A percentile compares a stretch with the other conserved stretches of the same genome.
phyloP scores from a whole-genome alignment of 2,329 filamentous ascomycete species.

The Pestalotiopsis sp. region DNA sequence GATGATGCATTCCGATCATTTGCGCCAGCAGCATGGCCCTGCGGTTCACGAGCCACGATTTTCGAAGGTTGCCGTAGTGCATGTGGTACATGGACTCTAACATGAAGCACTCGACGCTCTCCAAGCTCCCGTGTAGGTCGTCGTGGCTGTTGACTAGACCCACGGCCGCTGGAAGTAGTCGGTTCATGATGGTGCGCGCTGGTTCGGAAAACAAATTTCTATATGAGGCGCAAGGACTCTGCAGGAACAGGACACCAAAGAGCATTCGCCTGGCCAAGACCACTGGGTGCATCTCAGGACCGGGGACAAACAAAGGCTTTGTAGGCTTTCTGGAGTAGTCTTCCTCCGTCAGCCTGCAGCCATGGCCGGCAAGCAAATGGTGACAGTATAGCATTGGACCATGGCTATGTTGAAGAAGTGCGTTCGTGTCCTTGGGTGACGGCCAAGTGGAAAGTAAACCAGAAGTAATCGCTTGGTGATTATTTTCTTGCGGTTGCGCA shows the following conservation, averaged over 20 bases:
- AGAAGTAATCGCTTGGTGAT: not conserved
- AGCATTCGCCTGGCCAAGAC: not conserved
- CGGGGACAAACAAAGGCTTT: not conserved
- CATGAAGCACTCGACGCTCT: slow-evolving; percentile 51
- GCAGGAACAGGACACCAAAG: not conserved
- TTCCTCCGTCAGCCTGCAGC: not conserved
- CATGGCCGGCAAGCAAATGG: not conserved
- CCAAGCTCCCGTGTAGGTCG: slow-evolving; percentile 42
- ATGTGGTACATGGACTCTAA: slow-evolving; percentile 45
- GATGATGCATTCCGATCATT: slow-evolving; percentile 13
- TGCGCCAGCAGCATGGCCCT: slow-evolving; percentile 34
- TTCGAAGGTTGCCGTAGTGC: slow-evolving; percentile 45
- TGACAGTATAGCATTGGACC: not conserved
- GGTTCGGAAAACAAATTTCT: not conserved
- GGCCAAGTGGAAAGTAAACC: not conserved
- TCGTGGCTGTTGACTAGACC: slow-evolving; percentile 47
- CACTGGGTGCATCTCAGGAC: not conserved
- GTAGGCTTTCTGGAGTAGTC: not conserved
- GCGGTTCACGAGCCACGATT: slow-evolving; percentile 45
- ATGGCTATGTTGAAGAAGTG: not conserved
- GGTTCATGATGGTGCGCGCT: not conserved
- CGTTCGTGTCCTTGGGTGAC: not conserved
- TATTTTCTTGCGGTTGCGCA: not conserved
- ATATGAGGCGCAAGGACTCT: not conserved
- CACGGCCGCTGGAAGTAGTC: slow-evolving; percentile 17